Conservation (phyloP, 306 rosid genomes). For the Rosa multiflora region DNA sequence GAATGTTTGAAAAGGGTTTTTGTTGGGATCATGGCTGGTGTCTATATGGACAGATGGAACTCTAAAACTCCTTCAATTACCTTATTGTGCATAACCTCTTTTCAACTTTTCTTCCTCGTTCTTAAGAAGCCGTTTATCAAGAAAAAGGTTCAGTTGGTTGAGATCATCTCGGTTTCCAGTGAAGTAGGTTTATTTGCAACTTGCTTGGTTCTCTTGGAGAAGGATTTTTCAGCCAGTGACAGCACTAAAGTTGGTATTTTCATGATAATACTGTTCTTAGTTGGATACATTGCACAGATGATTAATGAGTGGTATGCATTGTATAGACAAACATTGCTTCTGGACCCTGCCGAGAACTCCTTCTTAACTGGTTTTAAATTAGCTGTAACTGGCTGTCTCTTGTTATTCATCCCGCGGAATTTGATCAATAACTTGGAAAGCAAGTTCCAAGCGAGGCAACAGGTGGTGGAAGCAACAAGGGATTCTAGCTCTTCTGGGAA, state of each 20-base stretch:
- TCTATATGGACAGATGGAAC: constrained; percentile 38
- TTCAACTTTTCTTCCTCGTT: constrained; percentile 81
- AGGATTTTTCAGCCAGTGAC: constrained; percentile 35
- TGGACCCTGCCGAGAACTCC: constrained; percentile 61
- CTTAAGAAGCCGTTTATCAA: constrained; percentile 92
- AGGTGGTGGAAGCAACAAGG: constrained; percentile 24
- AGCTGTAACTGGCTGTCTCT: constrained; percentile 60
- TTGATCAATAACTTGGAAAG: constrained; percentile 51
- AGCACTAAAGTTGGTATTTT: constrained; percentile 52
- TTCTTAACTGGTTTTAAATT: constrained; percentile 52
- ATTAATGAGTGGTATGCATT: constrained; percentile 76
- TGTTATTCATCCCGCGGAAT: constrained; percentile 56
- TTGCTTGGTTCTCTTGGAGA: constrained; percentile 44
- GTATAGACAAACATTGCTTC: constrained; percentile 53
- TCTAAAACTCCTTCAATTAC: constrained; percentile 46
- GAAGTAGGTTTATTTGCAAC: constrained; percentile 60
- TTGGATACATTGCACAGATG: constrained; percentile 55
- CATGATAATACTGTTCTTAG: constrained; percentile 64
- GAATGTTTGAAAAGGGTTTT: constrained; percentile 59
- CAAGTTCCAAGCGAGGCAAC: constrained; percentile 41
- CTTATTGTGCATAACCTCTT: constrained; percentile 57
- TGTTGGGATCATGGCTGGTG: constrained; percentile 67
- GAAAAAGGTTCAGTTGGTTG: constrained; percentile 84
- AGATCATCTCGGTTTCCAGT: constrained; percentile 61
- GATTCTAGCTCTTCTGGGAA: constrained; percentile 25